These are phyloP conservation scores for Saccharomycopsis guyanensis DNA, from an alignment of 805 yeast species.

Conservation along the genomic window DNA sequence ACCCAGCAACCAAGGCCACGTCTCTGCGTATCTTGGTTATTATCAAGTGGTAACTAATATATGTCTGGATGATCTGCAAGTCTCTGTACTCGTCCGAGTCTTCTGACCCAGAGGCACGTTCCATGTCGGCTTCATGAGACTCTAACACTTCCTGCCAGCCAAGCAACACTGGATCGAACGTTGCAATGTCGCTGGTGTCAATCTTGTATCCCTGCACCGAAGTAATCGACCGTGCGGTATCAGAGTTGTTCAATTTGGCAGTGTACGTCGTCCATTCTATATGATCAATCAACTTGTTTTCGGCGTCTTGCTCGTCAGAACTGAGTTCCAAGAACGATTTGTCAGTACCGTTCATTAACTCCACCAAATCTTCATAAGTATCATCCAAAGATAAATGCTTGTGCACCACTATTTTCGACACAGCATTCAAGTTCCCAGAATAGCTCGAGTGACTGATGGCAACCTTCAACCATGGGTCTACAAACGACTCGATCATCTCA, in stretches of 20 bases:
- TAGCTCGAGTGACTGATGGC: slow-evolving; percentile 37
- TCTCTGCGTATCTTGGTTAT: slow-evolving; percentile 72
- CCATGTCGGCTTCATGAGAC: slow-evolving; percentile 48
- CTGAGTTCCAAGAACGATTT: slow-evolving; percentile 23
- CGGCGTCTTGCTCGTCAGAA: slow-evolving; percentile 22
- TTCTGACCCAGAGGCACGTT: slow-evolving; percentile 34
- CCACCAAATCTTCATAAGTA: slow-evolving; percentile 30
- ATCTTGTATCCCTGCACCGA: slow-evolving; percentile 31
- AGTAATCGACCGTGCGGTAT: slow-evolving; percentile 55
- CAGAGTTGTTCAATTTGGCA: slow-evolving; percentile 63
- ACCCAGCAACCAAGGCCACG: slow-evolving; percentile 36
- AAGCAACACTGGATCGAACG: slow-evolving; percentile 49
- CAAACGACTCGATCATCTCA: slow-evolving; percentile 48
- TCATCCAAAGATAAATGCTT: slow-evolving; percentile 25
- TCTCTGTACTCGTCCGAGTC: slow-evolving; percentile 54
- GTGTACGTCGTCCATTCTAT: slow-evolving; percentile 52
- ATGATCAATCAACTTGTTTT: slow-evolving; percentile 34
- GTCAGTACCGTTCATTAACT: slow-evolving; percentile 33
- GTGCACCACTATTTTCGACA: slow-evolving; percentile 23
- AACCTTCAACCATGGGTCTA: slow-evolving; percentile 61
- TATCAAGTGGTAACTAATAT: slow-evolving; percentile 59
- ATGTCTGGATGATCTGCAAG: slow-evolving; percentile 68
- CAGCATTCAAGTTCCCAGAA: slow-evolving; percentile 20
- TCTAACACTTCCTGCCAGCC: slow-evolving; percentile 68
- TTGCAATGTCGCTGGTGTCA: slow-evolving; percentile 32